Evolutionary conservation across 2,329 filamentous ascomycete genomes (phyloP).

Genomic region (Fusarium protoensiforme): DNA sequence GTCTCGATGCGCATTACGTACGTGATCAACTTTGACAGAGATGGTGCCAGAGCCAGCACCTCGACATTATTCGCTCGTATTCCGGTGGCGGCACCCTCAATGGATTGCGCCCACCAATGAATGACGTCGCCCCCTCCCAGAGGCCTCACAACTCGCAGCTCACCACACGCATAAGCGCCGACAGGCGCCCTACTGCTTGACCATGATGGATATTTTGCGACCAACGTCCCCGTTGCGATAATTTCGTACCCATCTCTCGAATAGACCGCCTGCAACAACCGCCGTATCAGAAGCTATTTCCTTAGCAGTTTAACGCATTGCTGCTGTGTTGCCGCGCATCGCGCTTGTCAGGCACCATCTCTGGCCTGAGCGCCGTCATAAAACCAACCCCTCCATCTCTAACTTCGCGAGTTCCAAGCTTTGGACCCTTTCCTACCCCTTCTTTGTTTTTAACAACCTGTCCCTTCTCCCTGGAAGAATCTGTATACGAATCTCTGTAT

Average conservation of each 20-base stretch:
- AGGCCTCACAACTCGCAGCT: constrained; percentile 40
- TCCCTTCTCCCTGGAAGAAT: neutral
- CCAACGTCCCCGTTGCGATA: constrained; percentile 13
- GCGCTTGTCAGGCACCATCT: constrained; percentile 34
- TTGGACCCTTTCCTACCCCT: constrained; percentile 15
- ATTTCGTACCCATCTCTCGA: constrained; percentile 17
- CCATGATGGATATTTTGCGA: constrained; percentile 12
- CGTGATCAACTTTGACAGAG: neutral
- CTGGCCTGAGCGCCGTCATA: constrained; percentile 23
- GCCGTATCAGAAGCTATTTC: constrained; percentile 12
- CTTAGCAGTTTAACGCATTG: neutral
- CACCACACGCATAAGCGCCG: constrained; percentile 40
- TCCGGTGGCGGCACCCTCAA: constrained; percentile 27
- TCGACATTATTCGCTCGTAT: constrained; percentile 6
- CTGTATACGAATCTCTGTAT: neutral
- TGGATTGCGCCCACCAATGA: constrained; percentile 28
- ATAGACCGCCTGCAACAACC: constrained; percentile 18
- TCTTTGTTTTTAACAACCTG: neutral
- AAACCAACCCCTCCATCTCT: constrained; percentile 36
- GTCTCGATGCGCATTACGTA: neutral
- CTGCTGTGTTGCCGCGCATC: constrained; percentile 30
- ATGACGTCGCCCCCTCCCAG: constrained; percentile 38
- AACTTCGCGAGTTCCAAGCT: constrained; percentile 35
- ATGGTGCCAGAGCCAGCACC: constrained; percentile 8
- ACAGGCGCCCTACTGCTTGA: constrained; percentile 33